These are phyloP conservation scores for Elsinoe australis DNA, from an alignment of 2,329 filamentous ascomycete species.

Conservation along the genomic window DNA sequence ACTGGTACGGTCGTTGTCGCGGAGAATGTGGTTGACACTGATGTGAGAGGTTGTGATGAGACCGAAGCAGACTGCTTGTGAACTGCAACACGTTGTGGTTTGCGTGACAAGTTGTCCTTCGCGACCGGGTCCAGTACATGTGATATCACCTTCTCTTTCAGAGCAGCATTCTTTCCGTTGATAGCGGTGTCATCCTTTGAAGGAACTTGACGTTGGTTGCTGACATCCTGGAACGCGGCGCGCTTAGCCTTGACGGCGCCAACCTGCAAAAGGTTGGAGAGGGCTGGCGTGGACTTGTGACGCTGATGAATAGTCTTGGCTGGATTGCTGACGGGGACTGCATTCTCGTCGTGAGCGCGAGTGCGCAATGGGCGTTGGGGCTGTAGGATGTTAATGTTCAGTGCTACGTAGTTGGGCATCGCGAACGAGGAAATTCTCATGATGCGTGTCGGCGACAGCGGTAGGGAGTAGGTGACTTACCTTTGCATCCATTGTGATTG, in stretches of 20 bases:
- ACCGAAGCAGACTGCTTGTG: conserved; percentile 15
- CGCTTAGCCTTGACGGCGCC: conserved; percentile 62
- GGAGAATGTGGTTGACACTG: conserved; percentile 17
- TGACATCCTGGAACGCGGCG: conserved; percentile 73
- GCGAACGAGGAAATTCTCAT: too few relatives aligned
- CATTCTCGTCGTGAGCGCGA: conserved; percentile 65
- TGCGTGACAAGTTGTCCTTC: conserved; percentile 25
- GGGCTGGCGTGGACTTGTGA: conserved; percentile 68
- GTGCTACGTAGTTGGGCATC: background rate
- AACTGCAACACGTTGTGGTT: conserved; percentile 13
- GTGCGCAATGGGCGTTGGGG: conserved; percentile 60
- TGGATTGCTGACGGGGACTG: conserved; percentile 34
- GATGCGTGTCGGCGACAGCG: background rate
- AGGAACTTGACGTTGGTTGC: conserved; percentile 51
- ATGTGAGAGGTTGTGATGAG: conserved; percentile 50
- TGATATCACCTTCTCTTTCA: conserved; percentile 27
- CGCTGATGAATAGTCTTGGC: conserved; percentile 63
- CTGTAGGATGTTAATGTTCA: conserved; percentile 39
- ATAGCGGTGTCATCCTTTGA: conserved; percentile 52
- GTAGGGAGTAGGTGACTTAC: conserved; percentile 20
- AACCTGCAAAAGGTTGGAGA: conserved; percentile 48
- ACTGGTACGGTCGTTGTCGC: conserved; percentile 16
- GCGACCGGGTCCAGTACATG: conserved; percentile 30
- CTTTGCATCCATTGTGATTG: conserved; percentile 27
- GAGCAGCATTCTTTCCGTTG: conserved; percentile 39